Evolutionary conservation across 139 green algal species (phyloP), one percentile per base, ranked within the genome.

Genomic region (Coccomyxa sp.): DNA sequence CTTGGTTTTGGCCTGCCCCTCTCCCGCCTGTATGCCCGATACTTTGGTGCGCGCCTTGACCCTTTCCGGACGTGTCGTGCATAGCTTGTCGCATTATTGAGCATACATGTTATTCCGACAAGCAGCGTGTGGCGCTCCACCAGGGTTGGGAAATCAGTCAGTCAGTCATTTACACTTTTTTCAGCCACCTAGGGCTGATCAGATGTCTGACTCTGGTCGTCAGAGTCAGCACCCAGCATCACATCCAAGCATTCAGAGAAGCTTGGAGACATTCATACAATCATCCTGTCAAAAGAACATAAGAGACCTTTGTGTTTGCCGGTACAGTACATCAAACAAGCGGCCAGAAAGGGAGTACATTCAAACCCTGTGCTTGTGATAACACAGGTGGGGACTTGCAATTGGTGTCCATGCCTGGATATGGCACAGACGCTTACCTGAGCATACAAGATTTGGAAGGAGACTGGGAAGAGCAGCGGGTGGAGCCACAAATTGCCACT

Each of bases 1-100:
- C 86, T 98, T 25, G 95, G 95, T 11, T 98, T 98, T 81, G 95
- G 95, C 0, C 89, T 98, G 82, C 95, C 94, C 0, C 87, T 98
- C 45, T 95, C 92, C 0, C 88, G 95, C 13, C 85, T 98, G 74
- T 95, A 98, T 85, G 95, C 95, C 0, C 82, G 90, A 12, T 97
- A 97, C 90, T 97, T 97, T 88, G 91, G 91, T 87, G 68, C 76
- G 86, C 77, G 76, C 74, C 0, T 13, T 67, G 38, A 7, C 38
- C 38, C 38, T 51, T 51, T 51, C 38, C 3, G 38, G 7, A 51
- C 38, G 38, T 51, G 38, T 51, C 3, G 7, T 51, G 38, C 38
- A 51, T 51, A 51, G 38, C 38, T 51, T 51, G 38, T 51, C 38
- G 38, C 38, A 51, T 11, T 51, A 3, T 51, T 51, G 38, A 51